A percentile compares a stretch with the other conserved stretches of the same genome.
phyloP scores from a whole-genome alignment of 257 asterid genomes.

The Gentiana dahurica region DNA sequence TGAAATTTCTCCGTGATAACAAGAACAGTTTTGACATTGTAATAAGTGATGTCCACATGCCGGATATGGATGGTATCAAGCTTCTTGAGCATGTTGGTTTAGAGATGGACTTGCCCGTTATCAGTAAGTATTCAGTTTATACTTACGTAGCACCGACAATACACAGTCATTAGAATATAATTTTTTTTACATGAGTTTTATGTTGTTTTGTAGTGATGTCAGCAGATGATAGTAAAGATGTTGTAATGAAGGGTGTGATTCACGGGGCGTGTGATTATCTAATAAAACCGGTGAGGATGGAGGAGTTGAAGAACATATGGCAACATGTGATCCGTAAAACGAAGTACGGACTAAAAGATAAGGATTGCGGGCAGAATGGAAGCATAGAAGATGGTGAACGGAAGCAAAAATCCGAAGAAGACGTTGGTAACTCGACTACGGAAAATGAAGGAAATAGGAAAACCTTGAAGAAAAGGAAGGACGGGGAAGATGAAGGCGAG shows the following conservation, averaged over 20 bases:
- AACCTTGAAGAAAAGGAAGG: slow-evolving; percentile 62
- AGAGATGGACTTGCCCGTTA: slow-evolving; percentile 94
- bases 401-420: slow-evolving; percentile 49
- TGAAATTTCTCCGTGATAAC: slow-evolving; percentile 56
- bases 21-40: slow-evolving; percentile 69
- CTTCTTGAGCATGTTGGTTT: slow-evolving; percentile 83
- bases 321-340: slow-evolving; percentile 86
- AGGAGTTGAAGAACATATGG: slow-evolving; percentile 97
- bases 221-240: slow-evolving; percentile 77
- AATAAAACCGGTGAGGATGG: slow-evolving; percentile 85
- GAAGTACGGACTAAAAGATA: slow-evolving; percentile 65
- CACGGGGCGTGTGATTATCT: slow-evolving; percentile 97
- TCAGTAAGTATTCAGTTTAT: slow-evolving; percentile 47
- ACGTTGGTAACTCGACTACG: slow-evolving; percentile 65
- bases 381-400: slow-evolving; percentile 62
- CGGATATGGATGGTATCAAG: slow-evolving; percentile 95
- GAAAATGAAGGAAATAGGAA: slow-evolving; percentile 72
- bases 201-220: slow-evolving; percentile 72
- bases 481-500: slow-evolving; percentile 75
- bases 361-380: slow-evolving; percentile 53
- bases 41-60: slow-evolving; percentile 96
- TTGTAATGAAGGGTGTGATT: slow-evolving; percentile 92
- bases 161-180: not conserved
- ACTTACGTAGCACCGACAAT: too few relatives aligned
- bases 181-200: slow-evolving; percentile 10